Evolutionary conservation across 352 stramenopile species (phyloP), one percentile per base, ranked within the genome.

Genomic region (Plasmopara viticola): DNA sequence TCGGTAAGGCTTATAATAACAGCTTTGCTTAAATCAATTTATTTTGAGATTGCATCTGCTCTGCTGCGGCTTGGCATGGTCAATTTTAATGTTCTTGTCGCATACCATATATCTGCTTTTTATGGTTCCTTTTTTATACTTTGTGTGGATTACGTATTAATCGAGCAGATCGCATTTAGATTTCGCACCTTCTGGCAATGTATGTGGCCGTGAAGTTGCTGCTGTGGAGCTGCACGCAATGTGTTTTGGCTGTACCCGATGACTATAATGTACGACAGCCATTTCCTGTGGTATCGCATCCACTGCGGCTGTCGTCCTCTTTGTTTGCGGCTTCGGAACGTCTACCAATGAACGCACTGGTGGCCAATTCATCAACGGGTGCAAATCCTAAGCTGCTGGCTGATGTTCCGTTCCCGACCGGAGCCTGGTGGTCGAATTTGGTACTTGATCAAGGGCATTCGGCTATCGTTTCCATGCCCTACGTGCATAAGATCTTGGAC

Each of bases 341-440:
- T n/a, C 42, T 72, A 33, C 53, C 56, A 7, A 44, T 66, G 38
- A 44, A 62, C 38, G 56, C 52, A 31, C 51, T 56, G 13, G 61
- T 62, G 48, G 40, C 49, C 30, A 66, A 58, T 28, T 35, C 29
- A 14, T 51, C 45, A 3, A 18, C 18, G 15, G 7, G 13, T 6
- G 5, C 9, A 12, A 18, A 29, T 4, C 56, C 51, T 10, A 66
- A 57, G 45, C 30, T 65, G 14, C 63, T 83, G 25, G 64, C 58
- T 6, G 74, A 85, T 52, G 63, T 74, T 38, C 74, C 78, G 43
- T 92, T 92, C 65, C 82, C 82, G 15, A 92, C 82, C 0, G 78
- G 78, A 44, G 78, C 82, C 4, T 92, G 76, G 66, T 92, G 82
- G 82, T 89, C 78, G 35, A 92, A 92, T 58, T 62, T 88, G 31